A percentile compares a stretch with the other conserved stretches of the same genome.
Evolutionary conservation across 305 asterid species (phyloP).

Genomic region (Petunia hybrid): DNA sequence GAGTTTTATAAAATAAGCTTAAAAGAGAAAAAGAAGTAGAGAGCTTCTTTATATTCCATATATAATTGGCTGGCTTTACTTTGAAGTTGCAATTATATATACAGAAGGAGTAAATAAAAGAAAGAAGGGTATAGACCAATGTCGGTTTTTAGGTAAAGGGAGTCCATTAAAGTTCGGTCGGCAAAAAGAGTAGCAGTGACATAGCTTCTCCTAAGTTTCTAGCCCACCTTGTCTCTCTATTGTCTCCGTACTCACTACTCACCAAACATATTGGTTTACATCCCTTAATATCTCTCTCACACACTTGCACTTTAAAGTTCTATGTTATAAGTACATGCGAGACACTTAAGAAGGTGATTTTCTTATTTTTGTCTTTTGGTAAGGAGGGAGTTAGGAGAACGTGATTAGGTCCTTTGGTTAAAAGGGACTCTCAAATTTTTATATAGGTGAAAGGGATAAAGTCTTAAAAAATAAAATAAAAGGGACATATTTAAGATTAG

Average conservation of each 20-base stretch:
- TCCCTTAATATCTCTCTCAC: neutral
- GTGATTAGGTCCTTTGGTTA: no score
- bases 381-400: no score
- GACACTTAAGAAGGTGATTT: no score
- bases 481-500: no score
- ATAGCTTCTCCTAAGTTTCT: neutral
- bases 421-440: no score
- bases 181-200: slow-evolving; percentile 60
- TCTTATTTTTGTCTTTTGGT: no score
- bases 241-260: slow-evolving; percentile 48
- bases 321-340: no score
- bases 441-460: no score
- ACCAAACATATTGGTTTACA: slow-evolving; percentile 32
- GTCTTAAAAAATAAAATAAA: no score
- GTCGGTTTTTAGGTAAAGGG: slow-evolving; percentile 35
- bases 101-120: slow-evolving; percentile 15
- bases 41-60: neutral
- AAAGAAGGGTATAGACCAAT: neutral
- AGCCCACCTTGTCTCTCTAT: slow-evolving; percentile 44
- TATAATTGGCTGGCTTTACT: slow-evolving; percentile 23
- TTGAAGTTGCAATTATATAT: slow-evolving; percentile 23
- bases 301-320: neutral
- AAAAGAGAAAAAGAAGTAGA: neutral
- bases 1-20: neutral
- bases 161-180: slow-evolving; percentile 73